Evolutionary conservation across 352 stramenopile species (phyloP), one percentile per base, ranked within the genome.

Genomic region (Chrysophaeum taylorii): DNA sequence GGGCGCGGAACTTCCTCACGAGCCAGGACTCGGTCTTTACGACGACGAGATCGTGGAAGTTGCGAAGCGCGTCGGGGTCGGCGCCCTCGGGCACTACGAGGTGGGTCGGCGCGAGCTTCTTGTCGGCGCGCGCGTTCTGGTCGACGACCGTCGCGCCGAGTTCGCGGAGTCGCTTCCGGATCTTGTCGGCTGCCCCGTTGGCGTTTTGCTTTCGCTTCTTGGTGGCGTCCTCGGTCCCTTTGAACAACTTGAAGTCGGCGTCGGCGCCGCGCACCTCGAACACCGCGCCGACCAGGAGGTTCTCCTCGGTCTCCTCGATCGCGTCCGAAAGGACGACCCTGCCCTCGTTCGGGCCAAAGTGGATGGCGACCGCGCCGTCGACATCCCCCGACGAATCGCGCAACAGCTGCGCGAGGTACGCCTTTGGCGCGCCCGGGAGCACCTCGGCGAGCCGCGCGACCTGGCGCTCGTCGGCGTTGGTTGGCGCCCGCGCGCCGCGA

Each of bases 71-170:
- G 2, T 12, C 52, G 5, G 25, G 25, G 2, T 63, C 52, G 27
- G 52, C 39, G 27, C 52, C 52, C 23, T 63, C 52, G 27, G 52
- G 52, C 33, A 63, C 52, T 15, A 63, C 9, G 9, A 63, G 27
- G 33, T 63, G 52, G 9, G 52, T 63, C 52, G 52, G 25, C 52
- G n/a, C 29, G 52, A 39, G n/a, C 52, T 39, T 63, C 52, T 63
- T 63, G 52, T 18, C 48, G 48, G 18, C 48, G 18, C 5, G n/a
- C 18, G 5, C 48, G 25, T 60, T 4, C 48, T 9, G 21, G 18
- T 33, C 52, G 25, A 38, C 29, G 4, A 63, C 52, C 27, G 27
- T 41, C 4, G 29, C 25, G 4, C 52, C 52, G 27, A 63, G 33
- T 4, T 63, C 9, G 27, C 9, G 4, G 9, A 63, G 52, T 31